Evolutionary conservation across 106 monocot genomes (phyloP), one percentile per base, ranked within the genome.

Genomic region (Agapanthus africanus): DNA sequence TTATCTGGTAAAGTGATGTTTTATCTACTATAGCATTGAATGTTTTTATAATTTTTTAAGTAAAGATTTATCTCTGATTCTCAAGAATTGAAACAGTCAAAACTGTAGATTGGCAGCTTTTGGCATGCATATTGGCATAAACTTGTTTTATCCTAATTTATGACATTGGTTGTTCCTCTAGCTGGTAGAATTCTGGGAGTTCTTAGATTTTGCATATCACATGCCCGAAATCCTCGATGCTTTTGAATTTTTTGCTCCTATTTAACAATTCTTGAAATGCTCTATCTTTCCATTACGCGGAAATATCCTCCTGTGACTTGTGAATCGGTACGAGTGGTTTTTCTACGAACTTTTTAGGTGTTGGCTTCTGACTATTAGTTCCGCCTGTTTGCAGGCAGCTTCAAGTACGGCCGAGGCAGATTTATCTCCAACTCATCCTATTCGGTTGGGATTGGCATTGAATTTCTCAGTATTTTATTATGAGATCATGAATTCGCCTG

Each of bases 381-480:
- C 31, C 4, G 4, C 31, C 41, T 71, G 32, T 74, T 32, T 70
- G 74, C 79, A 79, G 79, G 3, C 62, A 11, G 79, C 79, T 74
- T 74, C 63, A 21, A 74, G 61, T 30, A 74, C 76, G 19, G 75
- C 75, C 11, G 71, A 76, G 71, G 34, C 75, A 23, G 76, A 80
- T 42, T 37, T 80, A 18, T 52, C 80, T 71, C 71, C 80, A 32
- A 76, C 80, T 57, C 80, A 80, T 25, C 80, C 80, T 26, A 76
- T 80, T 63, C 70, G 80, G 37, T 59, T 80, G 41, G 80, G 75
- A 4, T 80, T 80, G 75, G 80, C 71, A 50, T 72, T 80, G 71
- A 80, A 80, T 47, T 80, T 71, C 65, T 80, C 75, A 62, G 80
- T 80, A 7, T 80, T 80, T 62, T 80, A 76, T 67, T 80, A 80